Evolutionary conservation across 1,139 yeast genomes (phyloP), one percentile per base, ranked within the genome.

Genomic region (Yamadazyma oceani): DNA sequence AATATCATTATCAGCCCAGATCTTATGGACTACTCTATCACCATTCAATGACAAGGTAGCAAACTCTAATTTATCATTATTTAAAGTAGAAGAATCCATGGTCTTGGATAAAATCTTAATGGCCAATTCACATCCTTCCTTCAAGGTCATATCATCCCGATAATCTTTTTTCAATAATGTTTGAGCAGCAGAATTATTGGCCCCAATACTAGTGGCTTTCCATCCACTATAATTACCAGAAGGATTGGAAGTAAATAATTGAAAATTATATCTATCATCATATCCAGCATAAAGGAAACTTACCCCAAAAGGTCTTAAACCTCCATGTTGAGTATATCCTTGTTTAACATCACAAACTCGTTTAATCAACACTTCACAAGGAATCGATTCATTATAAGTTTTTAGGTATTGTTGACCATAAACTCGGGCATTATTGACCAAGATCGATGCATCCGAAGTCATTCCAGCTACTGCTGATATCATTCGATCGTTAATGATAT

Each of bases 271-370:
- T 54, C 88, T 70, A 42, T 88, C 94, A 60, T 94, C 98, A 59
- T 84, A 85, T 4, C 99, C 99, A 8, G 97, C 98, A 57, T 87
- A 92, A 47, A 94, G 78, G 66, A 94, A 89, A 44, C 96, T 85
- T 32, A 92, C 98, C 53, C 99, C 98, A 62, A 89, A 94, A 19
- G 99, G 99, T 64, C 99, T 82, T 57, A 92, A 75, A 32, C 98
- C 99, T 57, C 99, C 99, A 58, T 87, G 96, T 64, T 92, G 99
- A 11, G 99, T 94, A 64, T 94, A 94, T 13, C 97, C 97, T 63
- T 94, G 99, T 65, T 92, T 94, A 48, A 87, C 79, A 63, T 94
- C 95, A 66, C 97, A 89, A 48, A 94, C 75, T 49, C 85, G 75
- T 58, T 89, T 86, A 48, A 94, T 96, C 50, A 94, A 77, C 39